Base-by-base conservation (phyloP, 2,329 filamentous ascomycete species). In the Tolypocladium cylindrosporum region DNA sequence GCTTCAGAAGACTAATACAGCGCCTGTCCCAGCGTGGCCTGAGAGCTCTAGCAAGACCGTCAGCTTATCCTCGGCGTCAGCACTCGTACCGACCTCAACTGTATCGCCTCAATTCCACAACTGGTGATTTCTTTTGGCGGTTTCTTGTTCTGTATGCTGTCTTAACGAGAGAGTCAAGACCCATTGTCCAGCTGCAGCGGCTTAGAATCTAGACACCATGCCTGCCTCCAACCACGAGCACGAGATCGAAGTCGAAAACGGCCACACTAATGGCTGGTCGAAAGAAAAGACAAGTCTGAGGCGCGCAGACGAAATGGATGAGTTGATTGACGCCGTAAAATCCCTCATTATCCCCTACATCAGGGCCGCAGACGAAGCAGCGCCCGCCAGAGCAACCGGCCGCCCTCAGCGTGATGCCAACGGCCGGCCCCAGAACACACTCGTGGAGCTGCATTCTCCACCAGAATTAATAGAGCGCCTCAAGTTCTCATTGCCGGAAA, bases 401-500 rank as follows among this genome's bases (percentile, higher is more conserved):
- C 50, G 14, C 11, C 48, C 53, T 31, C 21, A 51, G 19, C 61
- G 59, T 76, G 27, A 62, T 71, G 4, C 69, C 69, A 19, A 64
- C 64, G 3, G 70, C 68, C 13, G 57, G 67, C 0, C 70, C 72
- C 37, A 68, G 69, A 1, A 69, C 69, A 1, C 64, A 66, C 0
- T 71, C 71, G 57, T 58, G 11, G 57, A 58, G 10, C 21, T 43
- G 16, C 13, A 50, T 4, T 10, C 52, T 27, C 53, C 52, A 8
- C 41, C 39, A 13, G 52, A 51, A 37, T 16, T 45, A 11, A 36
- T 37, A 16, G 31, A 51, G 41, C 41, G 52, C 42, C 39, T 50
- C 21, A 19, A 36, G 8, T 55, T 62, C 54, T 76, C 74, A 6
- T 67, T 68, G 13, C 75, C 90, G 5, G 84, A 87, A 0, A 73